phyloP scores from a whole-genome alignment of 2,329 filamentous ascomycete species.

The Talaromyces islandicus region DNA sequence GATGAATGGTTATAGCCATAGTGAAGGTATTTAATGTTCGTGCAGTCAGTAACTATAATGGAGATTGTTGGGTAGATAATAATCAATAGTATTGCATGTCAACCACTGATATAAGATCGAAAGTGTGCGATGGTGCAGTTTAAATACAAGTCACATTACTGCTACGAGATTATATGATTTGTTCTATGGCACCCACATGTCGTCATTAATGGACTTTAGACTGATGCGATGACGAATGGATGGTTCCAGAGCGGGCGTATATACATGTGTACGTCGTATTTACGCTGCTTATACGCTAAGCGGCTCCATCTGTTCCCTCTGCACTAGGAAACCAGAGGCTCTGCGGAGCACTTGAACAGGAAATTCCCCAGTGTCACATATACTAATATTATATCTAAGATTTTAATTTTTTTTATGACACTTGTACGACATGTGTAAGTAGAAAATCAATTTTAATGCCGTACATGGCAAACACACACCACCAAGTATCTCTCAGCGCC shows the following conservation, averaged over 20 bases:
- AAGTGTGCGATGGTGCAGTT: not conserved
- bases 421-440: too few relatives aligned
- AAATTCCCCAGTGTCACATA: too few relatives aligned
- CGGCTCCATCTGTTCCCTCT: too few relatives aligned
- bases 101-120: not conserved
- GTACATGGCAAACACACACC: too few relatives aligned
- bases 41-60: not conserved
- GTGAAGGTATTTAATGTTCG: not conserved
- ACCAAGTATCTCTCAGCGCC: too few relatives aligned
- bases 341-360: too few relatives aligned
- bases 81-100: not conserved
- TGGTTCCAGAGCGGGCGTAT: not conserved
- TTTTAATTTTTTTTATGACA: too few relatives aligned
- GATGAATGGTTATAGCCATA: slow-evolving; percentile 34
- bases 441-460: too few relatives aligned
- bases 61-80: not conserved
- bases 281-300: too few relatives aligned
- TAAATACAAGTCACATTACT: not conserved
- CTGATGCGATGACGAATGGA: not conserved
- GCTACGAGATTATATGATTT: not conserved
- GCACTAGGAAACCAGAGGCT: too few relatives aligned
- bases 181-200: not conserved
- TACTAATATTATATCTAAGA: too few relatives aligned
- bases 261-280: not conserved
- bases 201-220: not conserved